These are phyloP conservation scores for Globisporangium alternatum DNA, from an alignment of 352 stramenopile species.

Conservation along the genomic window DNA sequence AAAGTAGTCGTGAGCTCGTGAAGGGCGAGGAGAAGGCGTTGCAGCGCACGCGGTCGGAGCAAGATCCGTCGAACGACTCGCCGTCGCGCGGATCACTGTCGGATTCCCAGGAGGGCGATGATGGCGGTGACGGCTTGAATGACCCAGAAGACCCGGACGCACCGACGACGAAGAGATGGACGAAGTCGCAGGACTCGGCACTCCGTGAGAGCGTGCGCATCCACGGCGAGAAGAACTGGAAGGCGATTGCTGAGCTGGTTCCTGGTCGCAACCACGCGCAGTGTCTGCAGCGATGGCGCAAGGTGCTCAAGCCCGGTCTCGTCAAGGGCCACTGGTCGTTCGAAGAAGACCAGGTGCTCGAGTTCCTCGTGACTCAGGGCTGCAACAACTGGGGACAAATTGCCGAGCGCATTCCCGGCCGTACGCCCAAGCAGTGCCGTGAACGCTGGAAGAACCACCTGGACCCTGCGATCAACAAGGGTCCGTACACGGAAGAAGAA, in stretches of 20 bases:
- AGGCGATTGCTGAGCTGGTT: slow-evolving; percentile 83
- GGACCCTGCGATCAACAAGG: slow-evolving; percentile 92
- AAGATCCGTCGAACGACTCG: slow-evolving; percentile 13
- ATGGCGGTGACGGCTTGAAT: slow-evolving; percentile 25
- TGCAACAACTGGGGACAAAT: slow-evolving; percentile 94
- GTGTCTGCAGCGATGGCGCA: slow-evolving; percentile 88
- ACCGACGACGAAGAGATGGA: slow-evolving; percentile 85
- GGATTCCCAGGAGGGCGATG: slow-evolving; percentile 35
- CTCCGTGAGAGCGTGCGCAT: slow-evolving; percentile 80
- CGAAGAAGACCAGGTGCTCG: slow-evolving; percentile 93
- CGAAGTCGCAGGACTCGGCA: slow-evolving; percentile 80
- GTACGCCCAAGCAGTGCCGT: slow-evolving; percentile 90
- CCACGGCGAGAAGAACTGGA: slow-evolving; percentile 89
- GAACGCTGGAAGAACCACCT: slow-evolving; percentile 91
- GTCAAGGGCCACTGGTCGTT: slow-evolving; percentile 96
- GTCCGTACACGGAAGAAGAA: slow-evolving; percentile 93
- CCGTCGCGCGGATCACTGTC: slow-evolving; percentile 11
- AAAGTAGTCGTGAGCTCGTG: slow-evolving; percentile 59
- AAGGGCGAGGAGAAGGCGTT: slow-evolving; percentile 61
- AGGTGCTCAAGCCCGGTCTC: slow-evolving; percentile 93
- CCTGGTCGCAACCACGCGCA: slow-evolving; percentile 84
- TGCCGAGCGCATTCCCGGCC: slow-evolving; percentile 88
- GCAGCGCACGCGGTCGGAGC: slow-evolving; percentile 56
- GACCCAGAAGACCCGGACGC: slow-evolving; percentile 60
- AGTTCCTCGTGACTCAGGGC: slow-evolving; percentile 84